These are phyloP conservation scores for Rhytidiadelphus loreus DNA, from an alignment of 225 moss, liverwort and hornwort species.

Conservation along the genomic window DNA sequence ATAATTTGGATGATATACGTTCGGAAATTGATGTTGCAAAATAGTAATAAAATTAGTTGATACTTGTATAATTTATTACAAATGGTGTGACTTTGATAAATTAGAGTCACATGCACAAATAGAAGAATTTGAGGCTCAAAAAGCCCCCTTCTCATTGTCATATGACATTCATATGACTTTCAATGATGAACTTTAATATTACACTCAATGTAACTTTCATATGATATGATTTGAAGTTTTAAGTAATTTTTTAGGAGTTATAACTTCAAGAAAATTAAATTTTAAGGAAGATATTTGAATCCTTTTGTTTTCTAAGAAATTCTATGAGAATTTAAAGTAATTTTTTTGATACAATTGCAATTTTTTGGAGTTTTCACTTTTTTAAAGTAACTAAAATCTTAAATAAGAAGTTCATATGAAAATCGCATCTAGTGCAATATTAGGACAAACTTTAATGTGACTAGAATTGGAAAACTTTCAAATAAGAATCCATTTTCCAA, in stretches of 20 bases:
- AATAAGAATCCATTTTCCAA: neutral
- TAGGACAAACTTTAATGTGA: neutral
- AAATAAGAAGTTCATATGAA: too few species aligned
- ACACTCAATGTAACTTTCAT: neutral
- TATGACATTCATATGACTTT: neutral
- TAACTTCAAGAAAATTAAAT: neutral
- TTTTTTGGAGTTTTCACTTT: accelerated
- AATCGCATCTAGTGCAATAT: neutral
- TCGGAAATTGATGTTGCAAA: neutral
- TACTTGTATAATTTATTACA: neutral
- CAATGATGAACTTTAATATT: neutral
- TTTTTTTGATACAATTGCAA: too few species aligned
- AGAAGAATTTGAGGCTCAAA: neutral
- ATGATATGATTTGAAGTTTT: neutral
- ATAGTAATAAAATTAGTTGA: neutral
- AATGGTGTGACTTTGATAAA: neutral
- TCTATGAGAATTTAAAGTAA: too few species aligned
- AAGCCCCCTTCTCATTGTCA: neutral
- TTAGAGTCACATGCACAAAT: neutral
- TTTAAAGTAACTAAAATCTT: neutral
- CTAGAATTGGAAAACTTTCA: accelerated
- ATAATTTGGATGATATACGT: neutral
- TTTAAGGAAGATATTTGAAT: neutral
- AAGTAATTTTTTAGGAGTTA: neutral
- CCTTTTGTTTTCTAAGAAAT: neutral